Evolutionary conservation across 2,329 filamentous ascomycete species (phyloP).

Genomic region (Calonectria pteridis): DNA sequence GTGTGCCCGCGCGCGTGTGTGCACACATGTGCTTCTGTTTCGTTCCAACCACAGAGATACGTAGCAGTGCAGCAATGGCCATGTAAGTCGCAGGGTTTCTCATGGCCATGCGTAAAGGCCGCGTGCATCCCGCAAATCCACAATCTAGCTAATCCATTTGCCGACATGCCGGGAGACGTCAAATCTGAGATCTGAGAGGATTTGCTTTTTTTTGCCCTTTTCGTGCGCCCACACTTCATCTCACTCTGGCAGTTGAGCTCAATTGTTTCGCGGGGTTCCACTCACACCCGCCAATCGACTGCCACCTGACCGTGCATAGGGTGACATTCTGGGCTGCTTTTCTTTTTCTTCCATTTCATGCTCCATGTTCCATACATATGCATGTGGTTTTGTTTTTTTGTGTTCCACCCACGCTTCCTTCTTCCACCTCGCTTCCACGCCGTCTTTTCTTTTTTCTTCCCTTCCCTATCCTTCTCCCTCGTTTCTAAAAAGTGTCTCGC

Average conservation of each 20-base stretch:
- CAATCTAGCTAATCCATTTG: slow-evolving; percentile 3
- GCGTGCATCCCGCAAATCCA: slow-evolving; percentile 6
- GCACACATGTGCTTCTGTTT: not conserved
- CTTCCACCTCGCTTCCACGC: not conserved
- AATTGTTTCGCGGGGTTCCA: slow-evolving; percentile 11
- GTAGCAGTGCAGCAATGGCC: not conserved
- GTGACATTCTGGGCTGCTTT: slow-evolving; percentile 9
- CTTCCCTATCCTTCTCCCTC: not conserved
- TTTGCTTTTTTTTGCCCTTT: not conserved
- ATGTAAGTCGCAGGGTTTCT: not conserved
- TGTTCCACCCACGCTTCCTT: not conserved
- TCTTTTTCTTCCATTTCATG: slow-evolving; percentile 12
- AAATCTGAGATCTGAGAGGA: slow-evolving; percentile 8
- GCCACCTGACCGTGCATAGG: slow-evolving; percentile 7
- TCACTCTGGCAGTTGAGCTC: not conserved
- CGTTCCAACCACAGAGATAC: not conserved
- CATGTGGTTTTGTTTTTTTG: slow-evolving; percentile 7
- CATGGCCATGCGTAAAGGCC: not conserved
- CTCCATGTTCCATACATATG: slow-evolving; percentile 16
- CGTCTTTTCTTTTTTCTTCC: not conserved
- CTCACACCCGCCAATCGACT: slow-evolving; percentile 7
- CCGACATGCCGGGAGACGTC: slow-evolving; percentile 3
- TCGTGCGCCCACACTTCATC: not conserved
- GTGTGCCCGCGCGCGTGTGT: not conserved
- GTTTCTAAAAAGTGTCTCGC: slow-evolving; percentile 2